phyloP scores from a whole-genome alignment of 2,329 filamentous ascomycete genomes.

The Arthroderma sp. region DNA sequence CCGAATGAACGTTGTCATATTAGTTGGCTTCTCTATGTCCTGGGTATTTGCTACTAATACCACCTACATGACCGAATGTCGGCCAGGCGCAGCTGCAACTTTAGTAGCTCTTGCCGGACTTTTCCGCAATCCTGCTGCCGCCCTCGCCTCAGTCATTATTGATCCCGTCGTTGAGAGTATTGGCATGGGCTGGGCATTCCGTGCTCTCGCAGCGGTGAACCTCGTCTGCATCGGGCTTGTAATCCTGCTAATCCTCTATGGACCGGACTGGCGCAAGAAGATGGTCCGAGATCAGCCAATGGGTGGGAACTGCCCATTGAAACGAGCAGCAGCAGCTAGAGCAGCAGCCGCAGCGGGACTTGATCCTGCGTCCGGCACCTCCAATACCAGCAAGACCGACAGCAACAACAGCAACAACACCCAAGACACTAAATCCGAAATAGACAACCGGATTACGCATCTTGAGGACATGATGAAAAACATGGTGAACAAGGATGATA shows the following conservation, averaged over 20 bases:
- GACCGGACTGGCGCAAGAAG: too few species aligned
- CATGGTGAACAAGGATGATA: too few species aligned
- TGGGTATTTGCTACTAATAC: not conserved
- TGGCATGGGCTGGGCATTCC: conserved; percentile 2
- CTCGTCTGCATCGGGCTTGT: not conserved
- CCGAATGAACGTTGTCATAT: not conserved
- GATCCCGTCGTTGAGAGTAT: not conserved
- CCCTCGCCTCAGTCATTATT: not conserved
- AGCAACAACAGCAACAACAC: too few species aligned
- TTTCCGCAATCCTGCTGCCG: not conserved
- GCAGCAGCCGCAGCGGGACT: not conserved
- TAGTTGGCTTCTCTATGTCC: conserved; percentile 2
- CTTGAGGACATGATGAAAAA: too few species aligned
- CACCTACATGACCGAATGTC: conserved; percentile 1
- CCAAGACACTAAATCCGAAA: too few species aligned
- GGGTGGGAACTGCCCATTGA: too few species aligned
- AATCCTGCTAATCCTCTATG: not conserved
- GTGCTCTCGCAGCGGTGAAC: not conserved
- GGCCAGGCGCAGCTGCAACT: not conserved
- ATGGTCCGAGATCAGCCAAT: too few species aligned
- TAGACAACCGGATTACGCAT: too few species aligned
- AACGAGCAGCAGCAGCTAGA: not conserved
- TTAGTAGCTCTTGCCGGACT: not conserved
- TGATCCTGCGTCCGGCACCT: too few species aligned
- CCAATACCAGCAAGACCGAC: too few species aligned